Conservation (phyloP, 306 rosid species). For the Vicia sativa region DNA sequence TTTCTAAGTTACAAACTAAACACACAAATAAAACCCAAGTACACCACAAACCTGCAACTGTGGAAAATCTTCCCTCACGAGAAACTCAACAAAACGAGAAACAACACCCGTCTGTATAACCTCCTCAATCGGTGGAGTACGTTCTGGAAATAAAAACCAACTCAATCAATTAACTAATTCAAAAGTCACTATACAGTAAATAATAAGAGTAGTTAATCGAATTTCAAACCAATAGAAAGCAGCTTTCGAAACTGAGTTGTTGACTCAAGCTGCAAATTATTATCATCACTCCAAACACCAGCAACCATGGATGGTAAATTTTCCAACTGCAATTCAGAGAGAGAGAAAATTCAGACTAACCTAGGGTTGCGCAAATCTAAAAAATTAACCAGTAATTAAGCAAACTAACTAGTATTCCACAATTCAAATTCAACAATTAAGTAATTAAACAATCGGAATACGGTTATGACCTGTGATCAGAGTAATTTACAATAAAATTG, state of each 20-base stretch:
- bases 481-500: not conserved
- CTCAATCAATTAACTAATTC: conserved; percentile 1
- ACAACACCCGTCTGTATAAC: conserved; percentile 95
- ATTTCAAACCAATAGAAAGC: conserved; percentile 82
- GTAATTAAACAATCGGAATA: conserved; percentile 9
- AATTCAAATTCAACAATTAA: not conserved
- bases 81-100: conserved; percentile 92
- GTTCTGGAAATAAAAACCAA: conserved; percentile 50
- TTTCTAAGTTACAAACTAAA: not conserved
- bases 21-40: not conserved
- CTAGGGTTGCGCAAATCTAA: not conserved
- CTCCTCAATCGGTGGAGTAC: conserved; percentile 96
- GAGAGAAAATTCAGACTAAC: not conserved
- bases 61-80: conserved; percentile 85
- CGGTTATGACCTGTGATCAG: not conserved
- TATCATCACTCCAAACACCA: conserved; percentile 84
- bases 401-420: not conserved
- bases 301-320: conserved; percentile 91
- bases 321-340: conserved; percentile 63
- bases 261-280: conserved; percentile 76
- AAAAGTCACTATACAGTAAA: not conserved
- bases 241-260: conserved; percentile 95
- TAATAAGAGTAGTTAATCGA: not conserved
- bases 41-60: conserved; percentile 79
- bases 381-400: not conserved